Base-by-base conservation (phyloP, 139 green algal genomes). In the Tetraselmis chui region DNA sequence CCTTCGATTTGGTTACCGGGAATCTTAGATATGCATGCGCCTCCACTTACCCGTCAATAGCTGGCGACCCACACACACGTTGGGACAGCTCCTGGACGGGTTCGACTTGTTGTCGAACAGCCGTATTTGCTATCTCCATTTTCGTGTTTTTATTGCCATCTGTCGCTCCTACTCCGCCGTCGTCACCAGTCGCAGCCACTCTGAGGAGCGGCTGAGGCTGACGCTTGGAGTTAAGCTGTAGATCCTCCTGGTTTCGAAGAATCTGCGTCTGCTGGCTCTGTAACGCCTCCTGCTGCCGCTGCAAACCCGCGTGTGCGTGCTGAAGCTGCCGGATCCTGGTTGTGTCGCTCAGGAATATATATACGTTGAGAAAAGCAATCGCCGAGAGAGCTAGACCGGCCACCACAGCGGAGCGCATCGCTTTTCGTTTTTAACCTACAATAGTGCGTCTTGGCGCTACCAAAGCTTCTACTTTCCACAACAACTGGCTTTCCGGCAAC, bases 61-160 rank as follows among this genome's bases (percentile, higher is more conserved):
- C 90, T 5, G 91, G 91, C 1, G 86, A 92, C 74, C 91, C 91
- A 59, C 91, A 94, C 28, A 87, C 89, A 0, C 89, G 83, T 2
- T 76, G 30, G 0, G 31, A 79, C 1, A 90, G 59, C 18, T 67
- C 45, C 5, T 5, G 45, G 45, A 18, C 45, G 18, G 45, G 45
- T 25, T 5, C 45, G 45, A 67, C 45, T 18, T 67, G n/a, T n/a
- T n/a, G n/a, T n/a, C n/a, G n/a, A n/a, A n/a, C 45, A 67, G 45
- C 45, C 45, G 18, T 18, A 5, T 67, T 67, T 67, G 45, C 45
- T 67, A 18, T 67, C 45, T 67, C 18, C 11, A 67, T 5, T 18
- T 67, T 5, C 45, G n/a, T n/a, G n/a, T n/a, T n/a, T n/a, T n/a
- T n/a, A n/a, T n/a, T n/a, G n/a, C n/a, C n/a, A n/a, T n/a, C n/a